Conservation (phyloP, 495 filamentous ascomycete genomes). For the Talaromyces ruber region DNA sequence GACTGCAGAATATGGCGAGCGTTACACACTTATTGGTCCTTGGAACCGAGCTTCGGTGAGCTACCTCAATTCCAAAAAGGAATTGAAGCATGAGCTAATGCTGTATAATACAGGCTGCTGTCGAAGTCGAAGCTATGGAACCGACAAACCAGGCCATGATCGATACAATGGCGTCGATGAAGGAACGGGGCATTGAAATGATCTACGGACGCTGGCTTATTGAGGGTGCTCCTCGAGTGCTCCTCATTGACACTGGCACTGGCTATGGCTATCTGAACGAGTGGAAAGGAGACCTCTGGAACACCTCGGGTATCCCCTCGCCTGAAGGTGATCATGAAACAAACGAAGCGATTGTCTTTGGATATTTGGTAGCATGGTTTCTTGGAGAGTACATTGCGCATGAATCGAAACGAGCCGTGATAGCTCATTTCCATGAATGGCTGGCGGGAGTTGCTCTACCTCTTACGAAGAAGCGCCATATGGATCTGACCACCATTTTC, state of each 20-base stretch:
- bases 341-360: constrained; percentile 95
- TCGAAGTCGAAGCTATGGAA: constrained; percentile 88
- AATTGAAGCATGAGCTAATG: not conserved
- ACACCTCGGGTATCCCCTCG: constrained; percentile 81
- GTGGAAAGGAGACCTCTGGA: constrained; percentile 97
- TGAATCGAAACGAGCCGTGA: constrained; percentile 80
- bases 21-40: constrained; percentile 92
- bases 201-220: constrained; percentile 96
- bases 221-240: constrained; percentile 86
- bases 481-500: constrained; percentile 97
- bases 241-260: constrained; percentile 91
- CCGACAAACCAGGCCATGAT: constrained; percentile 74
- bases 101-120: constrained; percentile 55
- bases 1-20: constrained; percentile 94
- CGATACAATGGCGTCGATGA: constrained; percentile 82
- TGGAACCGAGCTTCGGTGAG: constrained; percentile 81
- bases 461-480: constrained; percentile 81
- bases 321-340: constrained; percentile 90
- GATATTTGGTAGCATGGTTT: constrained; percentile 96
- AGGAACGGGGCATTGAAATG: constrained; percentile 79
- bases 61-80: constrained; percentile 6
- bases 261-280: constrained; percentile 87
- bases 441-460: constrained; percentile 93
- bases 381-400: constrained; percentile 95
- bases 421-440: constrained; percentile 99